phyloP scores from a whole-genome alignment of 2,329 filamentous ascomycete species.

The Stylonectria norvegica region DNA sequence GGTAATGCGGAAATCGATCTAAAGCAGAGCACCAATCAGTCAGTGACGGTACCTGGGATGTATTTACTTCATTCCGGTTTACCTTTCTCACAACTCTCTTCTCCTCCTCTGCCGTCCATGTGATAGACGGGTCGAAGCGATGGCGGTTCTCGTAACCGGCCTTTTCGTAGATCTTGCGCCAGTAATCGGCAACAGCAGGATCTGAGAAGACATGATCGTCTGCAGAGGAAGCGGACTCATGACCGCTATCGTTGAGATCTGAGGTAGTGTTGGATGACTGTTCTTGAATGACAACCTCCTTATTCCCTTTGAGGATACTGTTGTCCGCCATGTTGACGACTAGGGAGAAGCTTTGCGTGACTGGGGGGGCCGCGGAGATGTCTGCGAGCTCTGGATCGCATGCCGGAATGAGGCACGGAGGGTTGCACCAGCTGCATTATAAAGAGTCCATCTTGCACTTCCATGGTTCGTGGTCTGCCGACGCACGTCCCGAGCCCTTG shows the following conservation, averaged over 20 bases:
- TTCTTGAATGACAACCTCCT: slow-evolving; percentile 12
- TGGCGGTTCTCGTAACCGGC: slow-evolving; percentile 59
- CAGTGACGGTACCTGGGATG: not conserved
- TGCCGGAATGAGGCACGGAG: not conserved
- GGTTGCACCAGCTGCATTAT: slow-evolving; percentile 22
- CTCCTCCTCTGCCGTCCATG: slow-evolving; percentile 48
- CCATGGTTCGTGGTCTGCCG: not conserved
- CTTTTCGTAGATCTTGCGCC: slow-evolving; percentile 51
- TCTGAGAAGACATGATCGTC: slow-evolving; percentile 47
- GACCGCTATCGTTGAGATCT: slow-evolving; percentile 17
- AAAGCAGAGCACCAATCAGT: slow-evolving; percentile 18
- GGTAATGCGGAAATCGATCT: slow-evolving; percentile 46
- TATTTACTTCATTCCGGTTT: not conserved
- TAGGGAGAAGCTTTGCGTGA: not conserved
- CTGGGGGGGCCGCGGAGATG: not conserved
- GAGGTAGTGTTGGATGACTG: slow-evolving; percentile 6
- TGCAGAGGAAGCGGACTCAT: slow-evolving; percentile 18
- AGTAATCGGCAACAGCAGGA: slow-evolving; percentile 50
- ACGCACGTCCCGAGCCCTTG: not conserved
- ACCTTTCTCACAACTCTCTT: slow-evolving; percentile 45
- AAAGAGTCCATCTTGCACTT: slow-evolving; percentile 10
- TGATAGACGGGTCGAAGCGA: slow-evolving; percentile 48
- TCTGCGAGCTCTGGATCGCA: not conserved
- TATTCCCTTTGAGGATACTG: slow-evolving; percentile 8
- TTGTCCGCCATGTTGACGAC: slow-evolving; percentile 13